These are phyloP conservation scores for Ciborinia camelliae DNA, from an alignment of 2,329 filamentous ascomycete species.

Conservation along the genomic window DNA sequence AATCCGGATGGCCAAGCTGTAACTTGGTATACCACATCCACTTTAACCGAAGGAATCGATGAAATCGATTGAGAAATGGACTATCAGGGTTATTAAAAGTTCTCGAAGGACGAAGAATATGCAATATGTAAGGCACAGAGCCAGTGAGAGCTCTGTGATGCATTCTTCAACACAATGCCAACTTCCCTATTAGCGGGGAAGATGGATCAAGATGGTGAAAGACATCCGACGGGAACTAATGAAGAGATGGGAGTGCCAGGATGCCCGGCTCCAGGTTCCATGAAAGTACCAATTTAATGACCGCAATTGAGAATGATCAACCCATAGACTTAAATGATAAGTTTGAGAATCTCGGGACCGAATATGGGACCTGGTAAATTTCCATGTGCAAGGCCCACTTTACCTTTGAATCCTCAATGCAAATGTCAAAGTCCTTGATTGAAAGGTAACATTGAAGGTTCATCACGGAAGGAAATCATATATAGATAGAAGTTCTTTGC, in stretches of 20 bases:
- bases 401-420: neutral
- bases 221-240: neutral
- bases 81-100: neutral
- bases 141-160: neutral
- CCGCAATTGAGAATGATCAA: neutral
- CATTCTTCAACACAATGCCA: neutral
- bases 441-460: neutral
- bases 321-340: too few species aligned
- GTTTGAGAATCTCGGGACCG: neutral
- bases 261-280: neutral
- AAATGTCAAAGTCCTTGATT: neutral
- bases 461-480: neutral
- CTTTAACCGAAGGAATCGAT: neutral
- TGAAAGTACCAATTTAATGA: neutral
- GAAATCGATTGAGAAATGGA: neutral
- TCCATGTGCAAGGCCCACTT: neutral
- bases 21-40: neutral
- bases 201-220: neutral
- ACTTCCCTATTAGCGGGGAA: neutral
- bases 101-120: neutral
- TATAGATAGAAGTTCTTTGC: too few species aligned
- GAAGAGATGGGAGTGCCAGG: neutral
- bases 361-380: neutral
- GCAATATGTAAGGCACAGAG: neutral
- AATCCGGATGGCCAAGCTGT: neutral